These are phyloP conservation scores for Leishmania tarentolae DNA, from an alignment of 208 protist species.

Conservation along the genomic window DNA sequence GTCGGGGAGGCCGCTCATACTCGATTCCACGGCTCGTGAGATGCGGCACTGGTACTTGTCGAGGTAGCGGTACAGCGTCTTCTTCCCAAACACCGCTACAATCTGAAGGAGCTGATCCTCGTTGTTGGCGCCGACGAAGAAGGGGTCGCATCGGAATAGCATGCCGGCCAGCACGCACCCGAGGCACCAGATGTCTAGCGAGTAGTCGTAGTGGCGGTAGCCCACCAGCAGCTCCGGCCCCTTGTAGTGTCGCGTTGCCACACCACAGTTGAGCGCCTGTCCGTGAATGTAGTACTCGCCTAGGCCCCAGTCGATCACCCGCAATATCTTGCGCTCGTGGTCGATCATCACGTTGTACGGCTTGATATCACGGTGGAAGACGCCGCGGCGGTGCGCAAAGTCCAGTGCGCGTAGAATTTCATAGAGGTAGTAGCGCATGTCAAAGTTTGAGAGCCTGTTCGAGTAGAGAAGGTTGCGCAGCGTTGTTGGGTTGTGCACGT, in stretches of 20 bases:
- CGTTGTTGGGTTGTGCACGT: constrained; percentile 97
- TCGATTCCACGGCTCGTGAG: constrained; percentile 77
- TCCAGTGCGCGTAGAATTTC: constrained; percentile 96
- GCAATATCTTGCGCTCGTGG: constrained; percentile 93
- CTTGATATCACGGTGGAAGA: constrained; percentile 99
- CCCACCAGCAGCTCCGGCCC: constrained; percentile 98
- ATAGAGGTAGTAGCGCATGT: constrained; percentile 99
- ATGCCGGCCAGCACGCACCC: constrained; percentile 99
- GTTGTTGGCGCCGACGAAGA: constrained; percentile 99
- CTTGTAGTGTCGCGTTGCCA: constrained; percentile 99
- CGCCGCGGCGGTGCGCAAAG: constrained; percentile 97
- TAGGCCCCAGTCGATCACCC: constrained; percentile 98
- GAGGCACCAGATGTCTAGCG: constrained; percentile 99
- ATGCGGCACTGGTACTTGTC: constrained; percentile 97
- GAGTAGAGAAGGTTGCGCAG: constrained; percentile 96
- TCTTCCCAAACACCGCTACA: constrained; percentile 95
- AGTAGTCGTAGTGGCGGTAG: constrained; percentile 99
- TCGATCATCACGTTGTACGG: constrained; percentile 99
- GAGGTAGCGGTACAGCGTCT: constrained; percentile 93
- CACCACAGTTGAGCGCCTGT: constrained; percentile 98
- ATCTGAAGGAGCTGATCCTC: constrained; percentile 98
- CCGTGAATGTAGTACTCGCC: constrained; percentile 99
- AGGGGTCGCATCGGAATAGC: constrained; percentile 98
- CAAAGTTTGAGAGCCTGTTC: constrained; percentile 93
- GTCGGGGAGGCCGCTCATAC: constrained; percentile 29